These are phyloP conservation scores for Lepidopterella palustris DNA, from an alignment of 495 filamentous ascomycete species.

Conservation along the genomic window DNA sequence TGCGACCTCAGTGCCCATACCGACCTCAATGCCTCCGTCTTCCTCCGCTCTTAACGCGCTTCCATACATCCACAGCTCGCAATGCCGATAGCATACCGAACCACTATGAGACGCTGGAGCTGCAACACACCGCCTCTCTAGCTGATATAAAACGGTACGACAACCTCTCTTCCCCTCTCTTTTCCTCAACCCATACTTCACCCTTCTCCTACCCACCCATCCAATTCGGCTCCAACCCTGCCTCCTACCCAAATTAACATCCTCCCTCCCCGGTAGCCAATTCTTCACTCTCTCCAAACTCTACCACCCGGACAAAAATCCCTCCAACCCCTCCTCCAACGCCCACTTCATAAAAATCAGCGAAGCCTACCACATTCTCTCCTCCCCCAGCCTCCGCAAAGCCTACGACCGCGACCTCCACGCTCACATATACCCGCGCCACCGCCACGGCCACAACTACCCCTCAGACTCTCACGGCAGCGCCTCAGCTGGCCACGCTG, in stretches of 20 bases:
- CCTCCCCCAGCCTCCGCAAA: conserved; percentile 55
- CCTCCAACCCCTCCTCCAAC: conserved; percentile 60
- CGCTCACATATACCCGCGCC: conserved; percentile 36
- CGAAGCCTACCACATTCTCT: conserved; percentile 78
- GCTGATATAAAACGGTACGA: conserved; percentile 77
- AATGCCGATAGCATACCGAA: conserved; percentile 37
- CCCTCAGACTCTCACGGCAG: conserved; percentile 15
- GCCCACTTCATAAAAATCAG: conserved; percentile 76
- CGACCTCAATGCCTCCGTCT: conserved; percentile 9
- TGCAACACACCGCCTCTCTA: conserved; percentile 60
- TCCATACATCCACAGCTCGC: conserved; percentile 32
- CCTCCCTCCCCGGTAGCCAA: conserved; percentile 45
- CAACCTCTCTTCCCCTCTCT: neutral
- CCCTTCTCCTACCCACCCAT: too few species aligned
- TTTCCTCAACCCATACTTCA: neutral
- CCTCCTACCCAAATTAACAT: neutral
- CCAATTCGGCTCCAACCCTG: neutral
- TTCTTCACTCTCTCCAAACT: conserved; percentile 89
- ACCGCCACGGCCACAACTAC: conserved; percentile 30
- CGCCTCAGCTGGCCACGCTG: conserved; percentile 23
- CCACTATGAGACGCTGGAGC: conserved; percentile 78
- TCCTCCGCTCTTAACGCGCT: conserved; percentile 18
- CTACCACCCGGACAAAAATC: conserved; percentile 94
- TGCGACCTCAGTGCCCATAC: conserved; percentile 22
- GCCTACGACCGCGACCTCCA: conserved; percentile 64